Evolutionary conservation across 1,139 yeast genomes (phyloP), one percentile per base, ranked within the genome.

Genomic region (Suhomyces panamericanus): DNA sequence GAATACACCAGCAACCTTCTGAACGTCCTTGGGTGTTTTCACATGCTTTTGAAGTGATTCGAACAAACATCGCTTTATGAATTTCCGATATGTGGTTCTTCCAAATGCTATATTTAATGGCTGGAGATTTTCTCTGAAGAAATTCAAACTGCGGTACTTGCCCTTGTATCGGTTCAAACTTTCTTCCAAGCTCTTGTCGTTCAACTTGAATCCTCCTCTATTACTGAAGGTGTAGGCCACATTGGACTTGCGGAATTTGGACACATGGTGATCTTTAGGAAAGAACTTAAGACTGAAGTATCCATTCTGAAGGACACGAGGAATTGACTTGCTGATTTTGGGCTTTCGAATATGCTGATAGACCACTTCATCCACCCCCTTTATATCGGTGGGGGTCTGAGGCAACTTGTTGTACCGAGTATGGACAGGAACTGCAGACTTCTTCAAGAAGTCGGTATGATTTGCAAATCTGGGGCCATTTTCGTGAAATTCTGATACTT

Each of bases 101-200:
- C 65, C 64, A 26, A 65, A 64, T 1, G 78, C 74, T 0, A 73
- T 62, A 13, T 60, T 58, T 37, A 67, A 50, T 0, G 78, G 78
- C 37, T 55, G 56, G 2, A 55, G 49, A 32, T 58, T 60, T 27
- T 56, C 55, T 17, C 52, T 50, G 49, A 72, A 70, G 43, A 56
- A 69, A 8, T 42, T 47, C 32, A 52, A 41, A 3, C 55, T 51
- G 14, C 49, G 44, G 43, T 60, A 68, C 35, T 57, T 53, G 3
- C 77, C 77, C 2, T 49, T 55, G 49, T 72, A 72, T 3, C 42
- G 38, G 8, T 43, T 48, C 29, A 69, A 49, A 2, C 51, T 55
- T 3, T 50, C 49, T 29, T 59, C 68, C 26, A 72, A 55, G 1
- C 13, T 39, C 1, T 47, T 30, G 47, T 62, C 60, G 45, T 73